Percentiles rank a stretch among this genome's conserved stretches.
phyloP scores from a whole-genome alignment of 495 filamentous ascomycete species.

The Pseudevernia furfuracea region DNA sequence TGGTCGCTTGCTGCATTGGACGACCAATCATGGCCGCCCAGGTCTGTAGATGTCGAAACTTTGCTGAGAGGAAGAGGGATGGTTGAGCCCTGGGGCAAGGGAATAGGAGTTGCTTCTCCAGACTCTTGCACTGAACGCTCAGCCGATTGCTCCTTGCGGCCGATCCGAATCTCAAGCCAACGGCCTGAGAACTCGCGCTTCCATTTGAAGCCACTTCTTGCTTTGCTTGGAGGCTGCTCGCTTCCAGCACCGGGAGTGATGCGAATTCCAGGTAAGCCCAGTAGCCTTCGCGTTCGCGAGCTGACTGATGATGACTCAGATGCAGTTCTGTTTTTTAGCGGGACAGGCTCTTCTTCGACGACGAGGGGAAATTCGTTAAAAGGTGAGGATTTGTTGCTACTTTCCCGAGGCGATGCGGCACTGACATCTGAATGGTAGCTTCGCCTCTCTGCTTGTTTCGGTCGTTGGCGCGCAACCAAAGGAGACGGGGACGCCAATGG shows the following conservation, averaged over 20 bases:
- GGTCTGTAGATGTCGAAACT: conserved; percentile 1
- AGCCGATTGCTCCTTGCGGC: conserved; percentile 3
- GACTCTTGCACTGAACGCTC: background rate
- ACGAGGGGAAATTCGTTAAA: background rate
- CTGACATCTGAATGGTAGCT: conserved; percentile 2
- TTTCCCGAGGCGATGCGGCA: background rate
- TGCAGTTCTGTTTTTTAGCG: background rate
- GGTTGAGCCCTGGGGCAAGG: background rate
- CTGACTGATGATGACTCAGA: conserved; percentile 9
- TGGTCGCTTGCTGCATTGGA: conserved; percentile 2
- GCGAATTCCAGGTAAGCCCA: background rate
- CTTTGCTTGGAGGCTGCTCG: conserved; percentile 4
- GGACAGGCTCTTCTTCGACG: background rate
- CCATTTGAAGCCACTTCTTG: conserved; percentile 20
- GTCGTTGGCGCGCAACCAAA: background rate
- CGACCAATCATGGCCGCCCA: background rate
- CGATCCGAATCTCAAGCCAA: conserved; percentile 24
- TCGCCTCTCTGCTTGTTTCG: background rate
- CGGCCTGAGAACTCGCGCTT: conserved; percentile 18
- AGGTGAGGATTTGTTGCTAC: background rate
- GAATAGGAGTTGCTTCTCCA: background rate
- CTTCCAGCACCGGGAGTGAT: background rate
- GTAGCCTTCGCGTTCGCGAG: conserved; percentile 6
- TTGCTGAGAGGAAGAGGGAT: background rate
- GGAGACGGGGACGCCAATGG: background rate